These are phyloP conservation scores for Aspergillus brunneoviolaceus DNA, from an alignment of 2,329 filamentous ascomycete species.

Conservation along the genomic window DNA sequence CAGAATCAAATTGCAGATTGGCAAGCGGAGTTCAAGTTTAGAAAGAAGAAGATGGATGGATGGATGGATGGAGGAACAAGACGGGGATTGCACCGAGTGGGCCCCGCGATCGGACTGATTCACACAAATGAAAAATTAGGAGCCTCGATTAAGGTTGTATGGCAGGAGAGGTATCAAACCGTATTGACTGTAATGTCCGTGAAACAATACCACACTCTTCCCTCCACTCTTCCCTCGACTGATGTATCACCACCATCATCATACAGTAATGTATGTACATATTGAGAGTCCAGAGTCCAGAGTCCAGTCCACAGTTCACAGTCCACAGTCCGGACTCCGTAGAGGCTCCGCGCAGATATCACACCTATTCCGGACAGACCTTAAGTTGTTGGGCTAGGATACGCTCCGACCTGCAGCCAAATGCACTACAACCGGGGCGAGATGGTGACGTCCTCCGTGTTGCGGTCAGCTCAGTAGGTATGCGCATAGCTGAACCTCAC, in stretches of 20 bases:
- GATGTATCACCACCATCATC: too few species aligned
- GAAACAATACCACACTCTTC: neutral
- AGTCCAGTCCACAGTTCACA: too few species aligned
- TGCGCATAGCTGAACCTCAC: neutral
- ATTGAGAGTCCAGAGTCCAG: too few species aligned
- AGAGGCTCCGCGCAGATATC: too few species aligned
- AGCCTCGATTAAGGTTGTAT: neutral
- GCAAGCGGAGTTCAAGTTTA: too few species aligned
- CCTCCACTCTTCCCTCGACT: too few species aligned
- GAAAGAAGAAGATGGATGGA: too few species aligned
- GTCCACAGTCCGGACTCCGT: too few species aligned
- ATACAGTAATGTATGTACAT: too few species aligned
- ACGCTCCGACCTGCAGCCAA: neutral
- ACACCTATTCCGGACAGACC: too few species aligned
- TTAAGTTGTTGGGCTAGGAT: neutral
- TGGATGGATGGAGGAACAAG: neutral
- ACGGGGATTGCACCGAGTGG: conserved; percentile 3
- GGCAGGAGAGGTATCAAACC: neutral
- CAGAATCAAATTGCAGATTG: too few species aligned
- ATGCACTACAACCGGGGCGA: neutral
- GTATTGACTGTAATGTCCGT: conserved; percentile 5
- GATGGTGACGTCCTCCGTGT: neutral
- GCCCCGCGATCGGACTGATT: conserved; percentile 10
- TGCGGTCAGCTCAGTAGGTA: neutral
- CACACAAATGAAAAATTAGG: conserved; percentile 13